Percentiles rank a stretch among this genome's conserved stretches.
Evolutionary conservation across 1,139 yeast species (phyloP).

Genomic region (Taphrina betulina): DNA sequence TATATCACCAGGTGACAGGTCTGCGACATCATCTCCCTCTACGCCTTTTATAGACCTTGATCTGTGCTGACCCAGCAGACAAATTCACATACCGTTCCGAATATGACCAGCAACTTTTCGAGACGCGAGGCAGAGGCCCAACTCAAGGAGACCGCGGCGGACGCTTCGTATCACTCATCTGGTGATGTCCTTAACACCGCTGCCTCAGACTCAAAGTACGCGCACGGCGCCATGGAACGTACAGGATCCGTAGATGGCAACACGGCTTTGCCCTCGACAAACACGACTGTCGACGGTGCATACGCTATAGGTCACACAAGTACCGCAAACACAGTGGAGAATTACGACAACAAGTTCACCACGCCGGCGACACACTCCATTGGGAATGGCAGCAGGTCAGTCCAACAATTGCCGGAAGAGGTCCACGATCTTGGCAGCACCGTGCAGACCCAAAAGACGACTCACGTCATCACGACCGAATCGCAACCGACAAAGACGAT

Average conservation of each 20-base stretch:
- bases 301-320: constrained; percentile 2
- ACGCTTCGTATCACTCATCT: constrained; percentile 17
- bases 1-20: too few relatives aligned
- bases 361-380: constrained; percentile 10
- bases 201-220: constrained; percentile 4
- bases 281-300: constrained; percentile 7
- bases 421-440: constrained; percentile 12
- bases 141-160: constrained; percentile 16
- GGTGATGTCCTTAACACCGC: constrained; percentile 15
- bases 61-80: too few relatives aligned
- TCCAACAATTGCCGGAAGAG: constrained; percentile 7
- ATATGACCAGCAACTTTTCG: neutral
- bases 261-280: constrained; percentile 13
- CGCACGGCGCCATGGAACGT: constrained; percentile 15
- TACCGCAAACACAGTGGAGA: neutral
- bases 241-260: constrained; percentile 12
- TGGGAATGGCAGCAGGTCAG: constrained; percentile 10
- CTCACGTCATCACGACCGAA: constrained; percentile 7
- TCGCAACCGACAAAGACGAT: constrained; percentile 6
- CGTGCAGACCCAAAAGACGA: constrained; percentile 6
- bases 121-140: constrained; percentile 11
- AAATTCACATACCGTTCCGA: too few relatives aligned
- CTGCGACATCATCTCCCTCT: too few relatives aligned
- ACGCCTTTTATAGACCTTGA: too few relatives aligned
- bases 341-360: constrained; percentile 12